Evolutionary conservation across 768 basidiomycete species (phyloP).

Genomic region (Lentinus tigrinus): DNA sequence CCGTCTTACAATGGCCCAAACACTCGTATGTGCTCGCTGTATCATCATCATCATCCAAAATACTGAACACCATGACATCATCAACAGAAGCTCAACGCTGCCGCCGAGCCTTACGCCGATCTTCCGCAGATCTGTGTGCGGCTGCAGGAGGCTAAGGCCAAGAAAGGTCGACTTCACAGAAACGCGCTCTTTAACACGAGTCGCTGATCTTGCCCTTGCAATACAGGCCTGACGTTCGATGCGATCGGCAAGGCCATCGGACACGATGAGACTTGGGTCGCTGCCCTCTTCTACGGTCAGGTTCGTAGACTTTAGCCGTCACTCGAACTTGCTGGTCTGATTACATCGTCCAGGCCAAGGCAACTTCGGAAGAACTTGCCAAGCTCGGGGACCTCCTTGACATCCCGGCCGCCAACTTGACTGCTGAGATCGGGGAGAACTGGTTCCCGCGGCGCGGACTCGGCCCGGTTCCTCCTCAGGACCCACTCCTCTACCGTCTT

Average conservation of each 20-base stretch:
- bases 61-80: not conserved
- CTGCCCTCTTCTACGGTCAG: constrained; percentile 81
- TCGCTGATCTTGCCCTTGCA: not conserved
- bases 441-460: constrained; percentile 79
- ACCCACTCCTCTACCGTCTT: constrained; percentile 79
- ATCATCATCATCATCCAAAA: not conserved
- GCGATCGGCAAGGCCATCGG: constrained; percentile 63
- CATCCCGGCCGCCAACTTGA: constrained; percentile 38
- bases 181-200: not conserved
- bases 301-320: constrained; percentile 33
- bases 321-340: not conserved
- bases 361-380: constrained; percentile 56
- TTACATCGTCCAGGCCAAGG: constrained; percentile 56
- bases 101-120: constrained; percentile 21
- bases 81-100: constrained; percentile 21
- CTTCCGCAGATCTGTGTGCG: constrained; percentile 48
- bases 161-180: constrained; percentile 45
- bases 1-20: constrained; percentile 1
- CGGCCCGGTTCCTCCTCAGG: constrained; percentile 69
- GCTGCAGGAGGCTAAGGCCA: constrained; percentile 67
- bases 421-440: constrained; percentile 51
- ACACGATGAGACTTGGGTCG: constrained; percentile 81
- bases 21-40: constrained; percentile 3
- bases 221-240: constrained; percentile 64
- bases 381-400: constrained; percentile 52